These are phyloP conservation scores for Pharus latifolius DNA, from an alignment of 176 grass and related monocot genomes.

Conservation along the genomic window DNA sequence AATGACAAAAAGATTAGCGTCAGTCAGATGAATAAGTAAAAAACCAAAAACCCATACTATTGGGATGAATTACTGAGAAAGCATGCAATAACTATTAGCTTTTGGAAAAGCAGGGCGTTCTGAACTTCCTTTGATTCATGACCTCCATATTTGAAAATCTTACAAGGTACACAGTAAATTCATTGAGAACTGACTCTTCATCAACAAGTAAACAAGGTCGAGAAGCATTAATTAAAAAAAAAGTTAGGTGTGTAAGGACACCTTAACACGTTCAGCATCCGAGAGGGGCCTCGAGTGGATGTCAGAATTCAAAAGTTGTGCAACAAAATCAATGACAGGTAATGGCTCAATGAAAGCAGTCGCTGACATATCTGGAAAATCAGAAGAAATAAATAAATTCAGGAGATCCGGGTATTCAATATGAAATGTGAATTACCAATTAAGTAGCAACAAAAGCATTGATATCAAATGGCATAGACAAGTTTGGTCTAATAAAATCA, in stretches of 20 bases:
- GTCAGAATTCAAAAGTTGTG: conserved; percentile 44
- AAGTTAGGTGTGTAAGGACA: conserved; percentile 13
- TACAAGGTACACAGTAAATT: not conserved
- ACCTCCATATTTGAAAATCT: not conserved
- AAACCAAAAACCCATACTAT: not conserved
- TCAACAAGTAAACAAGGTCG: not conserved
- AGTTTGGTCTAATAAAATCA: not conserved
- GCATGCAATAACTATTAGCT: not conserved
- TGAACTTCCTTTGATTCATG: not conserved
- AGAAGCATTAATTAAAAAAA: not conserved
- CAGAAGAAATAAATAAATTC: not conserved
- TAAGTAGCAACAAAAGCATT: not conserved
- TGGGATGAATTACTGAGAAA: not conserved
- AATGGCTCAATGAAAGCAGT: conserved; percentile 84
- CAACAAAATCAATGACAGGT: conserved; percentile 59
- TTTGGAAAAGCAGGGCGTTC: not conserved
- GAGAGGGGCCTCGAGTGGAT: conserved; percentile 55
- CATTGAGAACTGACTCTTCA: not conserved
- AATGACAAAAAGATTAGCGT: not conserved
- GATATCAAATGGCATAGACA: not conserved
- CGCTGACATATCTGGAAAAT: conserved; percentile 69
- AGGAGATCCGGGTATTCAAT: not conserved
- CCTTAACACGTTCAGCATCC: conserved; percentile 79
- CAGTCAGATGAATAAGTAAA: not conserved
- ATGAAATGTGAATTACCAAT: not conserved